phyloP scores from a whole-genome alignment of 2,329 filamentous ascomycete species.

The Ceratocystis lukuohia region DNA sequence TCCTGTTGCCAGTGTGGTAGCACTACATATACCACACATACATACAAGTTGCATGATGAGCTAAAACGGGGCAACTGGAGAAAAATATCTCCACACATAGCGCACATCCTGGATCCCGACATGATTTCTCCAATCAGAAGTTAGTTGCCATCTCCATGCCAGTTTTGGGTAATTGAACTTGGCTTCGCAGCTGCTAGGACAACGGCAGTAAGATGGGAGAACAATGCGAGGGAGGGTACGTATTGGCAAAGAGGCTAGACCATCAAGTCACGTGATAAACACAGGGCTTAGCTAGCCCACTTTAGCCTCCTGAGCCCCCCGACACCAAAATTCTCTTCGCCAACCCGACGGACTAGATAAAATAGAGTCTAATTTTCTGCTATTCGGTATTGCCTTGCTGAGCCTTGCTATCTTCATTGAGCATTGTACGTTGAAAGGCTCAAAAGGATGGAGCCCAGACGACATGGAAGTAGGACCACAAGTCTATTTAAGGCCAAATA shows the following conservation, averaged over 20 bases:
- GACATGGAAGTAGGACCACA: not conserved
- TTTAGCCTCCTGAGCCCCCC: not conserved
- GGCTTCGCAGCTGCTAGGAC: not conserved
- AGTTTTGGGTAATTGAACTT: not conserved
- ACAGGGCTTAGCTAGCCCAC: no score
- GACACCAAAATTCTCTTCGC: not conserved
- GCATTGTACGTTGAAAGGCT: not conserved
- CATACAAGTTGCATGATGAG: not conserved
- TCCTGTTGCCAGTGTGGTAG: not conserved
- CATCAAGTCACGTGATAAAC: not conserved
- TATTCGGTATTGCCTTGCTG: not conserved
- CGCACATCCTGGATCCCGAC: not conserved
- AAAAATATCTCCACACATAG: not conserved
- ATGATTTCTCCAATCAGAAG: not conserved
- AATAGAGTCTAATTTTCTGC: not conserved
- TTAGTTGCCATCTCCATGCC: not conserved
- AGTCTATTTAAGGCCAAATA: not conserved
- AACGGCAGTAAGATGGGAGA: not conserved
- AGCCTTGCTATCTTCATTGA: not conserved
- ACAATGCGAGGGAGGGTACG: not conserved
- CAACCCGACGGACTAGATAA: not conserved
- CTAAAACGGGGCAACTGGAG: not conserved
- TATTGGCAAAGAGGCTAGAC: not conserved
- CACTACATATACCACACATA: not conserved
- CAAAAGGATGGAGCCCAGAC: not conserved